Base-by-base conservation (phyloP, 2,329 filamentous ascomycete genomes). In the Lachnellula cervina region DNA sequence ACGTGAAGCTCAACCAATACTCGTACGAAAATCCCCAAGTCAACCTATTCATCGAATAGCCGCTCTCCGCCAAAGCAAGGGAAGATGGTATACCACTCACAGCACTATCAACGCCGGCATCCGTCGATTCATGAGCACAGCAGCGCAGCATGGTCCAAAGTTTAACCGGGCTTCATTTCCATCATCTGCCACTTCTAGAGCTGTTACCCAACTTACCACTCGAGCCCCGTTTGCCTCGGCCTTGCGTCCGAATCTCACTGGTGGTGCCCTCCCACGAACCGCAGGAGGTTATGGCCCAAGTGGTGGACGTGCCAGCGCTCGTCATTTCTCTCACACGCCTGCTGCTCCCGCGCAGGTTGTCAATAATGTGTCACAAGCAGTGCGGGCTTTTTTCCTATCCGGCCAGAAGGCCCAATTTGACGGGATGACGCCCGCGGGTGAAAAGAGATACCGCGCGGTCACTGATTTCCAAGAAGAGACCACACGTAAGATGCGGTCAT, bases 341-440 rank as follows among this genome's bases (percentile, higher is more conserved):
- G 87, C 89, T 9, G 83, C 87, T 7, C 91, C 90, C 40, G 90
- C 92, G 1, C 90, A 97, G 71, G 90, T 97, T 47, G 83, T 97
- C 51, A 88, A 94, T 71, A 96, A 96, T 72, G 93, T 97, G n/a
- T 96, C 90, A 13, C 86, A 91, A 64, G 94, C 91, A 5, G 86
- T 97, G 67, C 85, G 94, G 52, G 92, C 91, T 13, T 97, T 99
- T 73, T 87, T 90, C 74, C 79, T 96, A n/a, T 91, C 89, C 0
- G 94, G 94, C 0, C 85, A 96, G 67, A 94, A 92, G 71, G 86
- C 88, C 9, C 88, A 89, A 56, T 97, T 92, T 65, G 89, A 96
- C 69, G 93, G 93, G 13, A 71, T 87, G 44, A 84, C 86, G 53
- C 73, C 82, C 16, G 83, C 80, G 11, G 92, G 92, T 45, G 85